Evolutionary conservation across 2,329 filamentous ascomycete species (phyloP).

Genomic region (Alternaria atra): DNA sequence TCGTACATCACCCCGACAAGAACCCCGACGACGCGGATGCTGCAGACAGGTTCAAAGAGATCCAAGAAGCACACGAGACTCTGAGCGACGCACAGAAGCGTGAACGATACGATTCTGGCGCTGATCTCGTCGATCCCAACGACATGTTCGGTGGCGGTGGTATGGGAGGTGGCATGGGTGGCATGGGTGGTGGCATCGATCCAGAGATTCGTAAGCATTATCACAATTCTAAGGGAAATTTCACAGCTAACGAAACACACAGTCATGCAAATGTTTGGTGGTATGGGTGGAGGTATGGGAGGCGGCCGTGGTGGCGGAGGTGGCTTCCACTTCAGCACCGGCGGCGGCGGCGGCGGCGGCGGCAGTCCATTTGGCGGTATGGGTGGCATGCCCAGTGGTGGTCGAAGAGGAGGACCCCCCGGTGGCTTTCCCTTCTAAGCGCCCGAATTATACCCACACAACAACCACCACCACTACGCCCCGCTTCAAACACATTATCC

Average conservation of each 20-base stretch:
- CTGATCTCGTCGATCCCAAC: conserved; percentile 85
- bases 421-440: conserved; percentile 44
- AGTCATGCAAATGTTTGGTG: conserved; percentile 54
- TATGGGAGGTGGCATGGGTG: conserved; percentile 33
- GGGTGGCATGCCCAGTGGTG: conserved; percentile 47
- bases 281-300: conserved; percentile 60
- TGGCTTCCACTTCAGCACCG: conserved; percentile 53
- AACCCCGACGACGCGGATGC: conserved; percentile 87
- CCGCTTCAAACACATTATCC: not conserved
- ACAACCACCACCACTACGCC: not conserved
- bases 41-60: conserved; percentile 95
- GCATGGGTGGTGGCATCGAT: conserved; percentile 64
- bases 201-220: conserved; percentile 45
- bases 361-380: conserved; percentile 47
- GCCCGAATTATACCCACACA: not conserved
- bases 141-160: conserved; percentile 78
- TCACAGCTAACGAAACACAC: conserved; percentile 19
- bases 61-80: conserved; percentile 95
- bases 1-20: conserved; percentile 96
- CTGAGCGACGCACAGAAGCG: conserved; percentile 95
- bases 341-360: conserved; percentile 57
- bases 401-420: conserved; percentile 42
- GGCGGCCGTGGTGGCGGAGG: conserved; percentile 59
- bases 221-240: not conserved
- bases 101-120: conserved; percentile 88